Evolutionary conservation across 225 moss, liverwort and hornwort species (phyloP).

Genomic region (Takakia lepidozioides): DNA sequence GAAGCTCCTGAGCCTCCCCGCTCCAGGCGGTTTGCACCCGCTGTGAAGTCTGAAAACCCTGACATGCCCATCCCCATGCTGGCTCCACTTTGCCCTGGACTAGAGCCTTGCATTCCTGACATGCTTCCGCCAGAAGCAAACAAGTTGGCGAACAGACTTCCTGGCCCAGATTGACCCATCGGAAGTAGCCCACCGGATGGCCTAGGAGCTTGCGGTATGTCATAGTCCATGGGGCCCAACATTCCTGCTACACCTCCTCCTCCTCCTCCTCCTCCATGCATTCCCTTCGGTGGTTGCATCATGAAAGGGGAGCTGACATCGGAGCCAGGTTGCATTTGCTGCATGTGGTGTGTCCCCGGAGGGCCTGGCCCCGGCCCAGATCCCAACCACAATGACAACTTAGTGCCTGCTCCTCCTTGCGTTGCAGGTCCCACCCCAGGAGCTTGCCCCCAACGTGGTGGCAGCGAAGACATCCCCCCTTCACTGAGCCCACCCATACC

Average conservation of each 20-base stretch:
- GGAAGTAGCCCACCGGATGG: conserved; percentile 65
- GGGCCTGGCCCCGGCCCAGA: conserved; percentile 85
- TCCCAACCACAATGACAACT: conserved; percentile 88
- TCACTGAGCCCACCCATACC: conserved; percentile 61
- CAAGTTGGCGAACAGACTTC: conserved; percentile 72
- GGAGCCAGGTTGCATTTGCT: conserved; percentile 62
- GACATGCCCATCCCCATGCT: conserved; percentile 74
- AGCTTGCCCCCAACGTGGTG: conserved; percentile 57
- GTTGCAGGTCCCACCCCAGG: conserved; percentile 45
- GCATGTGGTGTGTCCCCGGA: conserved; percentile 60
- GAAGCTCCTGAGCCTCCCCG: conserved; percentile 58
- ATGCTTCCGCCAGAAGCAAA: conserved; percentile 78
- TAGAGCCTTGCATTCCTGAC: conserved; percentile 58
- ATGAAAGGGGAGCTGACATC: conserved; percentile 69
- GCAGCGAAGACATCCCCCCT: conserved; percentile 53
- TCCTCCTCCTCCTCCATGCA: conserved; percentile 66
- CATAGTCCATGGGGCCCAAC: conserved; percentile 75
- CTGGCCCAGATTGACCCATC: conserved; percentile 39
- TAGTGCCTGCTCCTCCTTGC: conserved; percentile 67
- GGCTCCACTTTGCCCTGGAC: conserved; percentile 65
- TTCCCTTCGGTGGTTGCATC: conserved; percentile 65
- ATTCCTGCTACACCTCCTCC: conserved; percentile 55
- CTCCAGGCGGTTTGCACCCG: conserved; percentile 66
- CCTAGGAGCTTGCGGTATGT: conserved; percentile 75
- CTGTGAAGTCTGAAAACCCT: conserved; percentile 84